Evolutionary conservation across 108 stramenopile genomes (phyloP), one percentile per base, ranked within the genome.

Genomic region (Chaetoceros muelleri): DNA sequence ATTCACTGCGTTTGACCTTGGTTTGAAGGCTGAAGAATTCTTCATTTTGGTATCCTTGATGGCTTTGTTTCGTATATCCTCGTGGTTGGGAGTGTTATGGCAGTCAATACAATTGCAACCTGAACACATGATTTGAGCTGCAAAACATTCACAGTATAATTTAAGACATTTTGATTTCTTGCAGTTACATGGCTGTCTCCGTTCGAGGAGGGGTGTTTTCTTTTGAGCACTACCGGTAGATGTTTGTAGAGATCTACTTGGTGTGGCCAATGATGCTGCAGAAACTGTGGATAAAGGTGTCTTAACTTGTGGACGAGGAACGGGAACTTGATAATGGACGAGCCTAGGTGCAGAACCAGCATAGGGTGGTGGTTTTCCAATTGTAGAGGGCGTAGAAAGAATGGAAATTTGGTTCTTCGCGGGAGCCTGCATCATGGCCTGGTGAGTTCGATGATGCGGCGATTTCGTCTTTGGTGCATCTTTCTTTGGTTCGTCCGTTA

Each of bases 121-220:
- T n/a, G 64, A 27, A 66, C 96, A 97, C 51, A 80, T 87, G 13
- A 55, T 52, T 51, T 90, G 74, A 5, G 82, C 83, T 16, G 93
- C 85, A 64, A 94, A 97, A 60, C 96, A 97, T 60, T 92, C 87
- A 62, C 96, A 97, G 53, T 97, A 97, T 28, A 94, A 56, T 55
- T 97, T 97, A n/a, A 97, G 84, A 58, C 96, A 97, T 30, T 80
- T 78, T 27, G 92, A 94, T 52, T 93, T 89, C 68, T 93, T 84
- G 62, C 90, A 92, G 46, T 87, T 87, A 62, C 90, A 92, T 18
- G 80, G 75, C 22, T 40, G 34, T 13, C 5, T 40, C 13, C 13
- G 8, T 40, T 40, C 34, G 5, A 40, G 13, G 5, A 40, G 34
- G 5, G 34, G 34, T 10, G 34, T 40, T 40, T 40, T 40, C 13